These are phyloP conservation scores for Fusarium longipes DNA, from an alignment of 2,329 filamentous ascomycete species.

Conservation along the genomic window DNA sequence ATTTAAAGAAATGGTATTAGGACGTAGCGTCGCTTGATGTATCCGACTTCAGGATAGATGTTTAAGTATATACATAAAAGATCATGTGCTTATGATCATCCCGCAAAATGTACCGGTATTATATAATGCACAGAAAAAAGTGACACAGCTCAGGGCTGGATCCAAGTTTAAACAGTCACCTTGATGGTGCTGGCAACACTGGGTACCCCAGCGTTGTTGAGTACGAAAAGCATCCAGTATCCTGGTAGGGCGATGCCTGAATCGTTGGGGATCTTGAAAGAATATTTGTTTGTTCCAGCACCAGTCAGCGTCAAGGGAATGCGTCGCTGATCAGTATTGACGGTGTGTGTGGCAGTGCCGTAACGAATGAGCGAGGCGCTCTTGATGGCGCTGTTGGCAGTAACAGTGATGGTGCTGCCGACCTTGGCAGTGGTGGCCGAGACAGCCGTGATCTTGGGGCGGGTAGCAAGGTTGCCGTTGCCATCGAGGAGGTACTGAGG, in stretches of 20 bases:
- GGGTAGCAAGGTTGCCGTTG: constrained; percentile 25
- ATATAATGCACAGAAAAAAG: not conserved
- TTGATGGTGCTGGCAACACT: constrained; percentile 36
- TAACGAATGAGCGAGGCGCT: constrained; percentile 35
- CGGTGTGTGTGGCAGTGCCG: constrained; percentile 35
- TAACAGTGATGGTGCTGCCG: constrained; percentile 26
- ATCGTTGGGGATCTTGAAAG: constrained; percentile 29
- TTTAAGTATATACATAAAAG: constrained; percentile 21
- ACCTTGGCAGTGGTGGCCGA: constrained; percentile 26
- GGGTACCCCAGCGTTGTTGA: constrained; percentile 33
- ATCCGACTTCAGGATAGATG: not conserved
- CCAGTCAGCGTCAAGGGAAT: constrained; percentile 22
- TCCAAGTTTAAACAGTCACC: constrained; percentile 10
- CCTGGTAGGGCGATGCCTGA: constrained; percentile 35
- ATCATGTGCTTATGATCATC: constrained; percentile 1
- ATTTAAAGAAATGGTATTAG: constrained; percentile 9
- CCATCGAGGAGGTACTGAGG: constrained; percentile 33
- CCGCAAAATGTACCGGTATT: not conserved
- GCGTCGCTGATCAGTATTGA: constrained; percentile 41
- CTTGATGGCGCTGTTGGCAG: constrained; percentile 21
- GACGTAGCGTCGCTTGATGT: not conserved
- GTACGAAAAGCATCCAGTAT: constrained; percentile 41
- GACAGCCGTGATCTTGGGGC: constrained; percentile 27
- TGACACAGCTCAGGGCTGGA: not conserved
- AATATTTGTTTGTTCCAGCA: constrained; percentile 31